Evolutionary conservation across 495 filamentous ascomycete species (phyloP), one percentile per base, ranked within the genome.

Genomic region (Hyaloscypha bicolor): DNA sequence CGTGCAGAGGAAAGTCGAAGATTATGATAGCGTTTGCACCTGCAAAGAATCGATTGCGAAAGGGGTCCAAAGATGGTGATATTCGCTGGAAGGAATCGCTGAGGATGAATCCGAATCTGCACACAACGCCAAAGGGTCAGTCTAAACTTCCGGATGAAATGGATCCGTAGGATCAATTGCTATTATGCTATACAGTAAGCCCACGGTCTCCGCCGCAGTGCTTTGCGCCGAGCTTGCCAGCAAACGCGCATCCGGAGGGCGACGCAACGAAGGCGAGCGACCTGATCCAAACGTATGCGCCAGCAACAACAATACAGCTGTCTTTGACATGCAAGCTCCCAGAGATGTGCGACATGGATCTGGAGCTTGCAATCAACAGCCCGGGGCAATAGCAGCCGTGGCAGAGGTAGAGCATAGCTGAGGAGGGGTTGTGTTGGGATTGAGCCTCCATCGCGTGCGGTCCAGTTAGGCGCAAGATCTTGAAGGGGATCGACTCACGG

Each of bases 401-500:
- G 60, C 62, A 62, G 59, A 64, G 37, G 63, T 29, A 42, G 63
- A 39, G 59, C 9, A 63, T 32, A 22, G 39, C 21, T 51, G 60
- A 51, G 60, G 61, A 65, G 67, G 64, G 70, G 70, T 66, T 67
- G 69, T 30, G 67, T 66, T 62, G 70, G 62, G 60, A 60, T 67
- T 72, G 70, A 72, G 66, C 60, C 62, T 65, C 63, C 71, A 65
- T 68, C 71, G 65, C 61, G 62, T 70, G 71, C 39, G 67, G 68
- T 66, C 69, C 68, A 71, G 56, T 71, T 63, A 70, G 68, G 68
- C 68, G 65, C 65, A 66, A 71, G 69, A 71, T 56, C 63, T 60
- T 52, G n/a, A 66, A 68, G 65, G 64, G 31, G 69, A 73, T 67
- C 66, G 60, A 71, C 69, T 71, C 66, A 71, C 70, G 63, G 32